phyloP scores from a whole-genome alignment of 2,329 filamentous ascomycete species.

The Cladosporium sp. region DNA sequence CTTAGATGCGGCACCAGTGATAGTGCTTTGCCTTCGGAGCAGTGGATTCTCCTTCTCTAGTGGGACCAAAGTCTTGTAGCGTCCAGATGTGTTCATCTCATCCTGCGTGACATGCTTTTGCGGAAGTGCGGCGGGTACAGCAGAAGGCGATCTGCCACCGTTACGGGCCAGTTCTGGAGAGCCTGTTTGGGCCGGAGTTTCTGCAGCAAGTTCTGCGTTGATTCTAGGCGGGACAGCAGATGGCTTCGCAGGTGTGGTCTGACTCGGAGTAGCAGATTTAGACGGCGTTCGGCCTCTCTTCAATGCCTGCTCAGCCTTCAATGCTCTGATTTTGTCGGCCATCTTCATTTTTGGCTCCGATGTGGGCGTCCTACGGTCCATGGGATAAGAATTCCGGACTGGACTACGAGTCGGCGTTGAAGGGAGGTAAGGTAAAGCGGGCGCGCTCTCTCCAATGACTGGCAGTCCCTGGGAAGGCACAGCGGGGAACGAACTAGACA shows the following conservation, averaged over 20 bases:
- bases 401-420: conserved; percentile 21
- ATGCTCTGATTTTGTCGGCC: conserved; percentile 4
- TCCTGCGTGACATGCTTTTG: conserved; percentile 32
- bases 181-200: conserved; percentile 21
- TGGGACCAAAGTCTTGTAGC: conserved; percentile 39
- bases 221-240: conserved; percentile 30
- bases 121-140: conserved; percentile 36
- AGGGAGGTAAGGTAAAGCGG: conserved; percentile 23
- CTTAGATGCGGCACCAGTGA: conserved; percentile 11
- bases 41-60: conserved; percentile 13
- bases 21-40: conserved; percentile 19
- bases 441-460: conserved; percentile 34
- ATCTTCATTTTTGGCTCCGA: conserved; percentile 1
- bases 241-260: conserved; percentile 15
- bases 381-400: background rate
- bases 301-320: conserved; percentile 27
- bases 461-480: conserved; percentile 28
- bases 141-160: conserved; percentile 37
- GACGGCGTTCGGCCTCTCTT: conserved; percentile 5
- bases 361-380: conserved; percentile 21
- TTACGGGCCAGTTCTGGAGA: conserved; percentile 25
- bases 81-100: conserved; percentile 39
- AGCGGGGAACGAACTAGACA: conserved; percentile 26
- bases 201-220: conserved; percentile 27
- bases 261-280: background rate